Evolutionary conservation across 1,284 basidiomycete genomes (phyloP).

Genomic region (Trametes pubescens): DNA sequence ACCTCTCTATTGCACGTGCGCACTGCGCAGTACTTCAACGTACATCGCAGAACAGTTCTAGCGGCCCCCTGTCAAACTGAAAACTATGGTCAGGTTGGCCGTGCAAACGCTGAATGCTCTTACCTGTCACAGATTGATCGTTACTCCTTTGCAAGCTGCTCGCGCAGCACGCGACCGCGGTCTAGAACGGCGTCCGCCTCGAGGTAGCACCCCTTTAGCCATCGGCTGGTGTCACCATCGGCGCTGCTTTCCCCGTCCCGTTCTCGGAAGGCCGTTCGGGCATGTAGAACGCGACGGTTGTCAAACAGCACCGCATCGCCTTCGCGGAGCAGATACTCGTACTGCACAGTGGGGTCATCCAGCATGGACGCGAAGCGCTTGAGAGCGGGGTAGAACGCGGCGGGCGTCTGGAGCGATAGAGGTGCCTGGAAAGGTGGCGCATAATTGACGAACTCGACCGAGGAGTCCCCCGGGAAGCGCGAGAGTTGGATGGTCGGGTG

Average conservation of each 20-base stretch:
- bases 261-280: conserved; percentile 78
- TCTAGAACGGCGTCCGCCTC: conserved; percentile 84
- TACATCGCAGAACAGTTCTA: no score
- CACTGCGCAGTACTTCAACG: no score
- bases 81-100: background rate
- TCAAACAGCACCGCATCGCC: conserved; percentile 94
- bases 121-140: background rate
- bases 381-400: conserved; percentile 73
- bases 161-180: conserved; percentile 50
- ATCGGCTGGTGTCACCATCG: conserved; percentile 66
- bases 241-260: conserved; percentile 32
- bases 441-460: conserved; percentile 83
- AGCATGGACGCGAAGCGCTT: conserved; percentile 68
- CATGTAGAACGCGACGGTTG: conserved; percentile 93
- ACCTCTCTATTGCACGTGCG: no score
- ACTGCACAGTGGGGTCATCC: conserved; percentile 62
- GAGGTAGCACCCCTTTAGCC: conserved; percentile 90
- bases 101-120: background rate
- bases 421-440: conserved; percentile 96
- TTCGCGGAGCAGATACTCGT: conserved; percentile 77
- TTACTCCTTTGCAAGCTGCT: background rate
- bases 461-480: conserved; percentile 22
- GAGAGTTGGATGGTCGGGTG: conserved; percentile 85
- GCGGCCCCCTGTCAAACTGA: no score
- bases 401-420: conserved; percentile 59